Evolutionary conservation across 1,284 basidiomycete genomes (phyloP).

Genomic region (Malassezia cuniculi): DNA sequence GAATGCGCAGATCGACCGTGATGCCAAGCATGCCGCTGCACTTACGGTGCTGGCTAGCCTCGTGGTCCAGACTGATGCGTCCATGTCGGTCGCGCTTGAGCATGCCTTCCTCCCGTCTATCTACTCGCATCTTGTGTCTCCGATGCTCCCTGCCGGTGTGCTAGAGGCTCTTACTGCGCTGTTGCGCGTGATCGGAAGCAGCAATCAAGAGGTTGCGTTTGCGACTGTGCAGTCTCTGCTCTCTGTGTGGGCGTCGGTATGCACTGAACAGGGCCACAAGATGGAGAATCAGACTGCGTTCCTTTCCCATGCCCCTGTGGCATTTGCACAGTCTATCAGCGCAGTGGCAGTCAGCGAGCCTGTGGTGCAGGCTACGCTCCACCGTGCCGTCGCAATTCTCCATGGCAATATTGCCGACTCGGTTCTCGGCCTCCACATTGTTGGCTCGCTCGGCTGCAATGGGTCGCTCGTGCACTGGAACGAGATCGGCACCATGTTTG

Average conservation of each 20-base stretch:
- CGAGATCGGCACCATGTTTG: conserved; percentile 8
- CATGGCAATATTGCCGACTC: conserved; percentile 12
- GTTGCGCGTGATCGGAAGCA: neutral
- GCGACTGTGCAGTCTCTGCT: neutral
- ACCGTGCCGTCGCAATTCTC: conserved; percentile 6
- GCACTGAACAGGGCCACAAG: too few species aligned
- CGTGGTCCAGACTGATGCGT: conserved; percentile 1
- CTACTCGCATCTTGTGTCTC: neutral
- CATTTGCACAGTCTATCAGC: conserved; percentile 29
- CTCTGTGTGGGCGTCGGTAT: conserved; percentile 3
- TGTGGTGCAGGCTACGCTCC: conserved; percentile 15
- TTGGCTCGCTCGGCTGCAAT: conserved; percentile 31
- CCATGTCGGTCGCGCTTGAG: neutral
- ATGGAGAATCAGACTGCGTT: neutral
- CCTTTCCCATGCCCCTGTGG: conserved; percentile 39
- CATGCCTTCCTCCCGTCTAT: neutral
- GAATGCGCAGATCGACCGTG: conserved; percentile 46
- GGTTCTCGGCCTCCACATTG: conserved; percentile 22
- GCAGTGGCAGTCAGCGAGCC: conserved; percentile 19
- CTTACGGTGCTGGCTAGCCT: neutral
- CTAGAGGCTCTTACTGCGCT: conserved; percentile 2
- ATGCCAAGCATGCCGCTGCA: neutral
- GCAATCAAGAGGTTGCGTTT: neutral
- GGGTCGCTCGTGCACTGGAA: conserved; percentile 29
- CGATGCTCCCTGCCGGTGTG: neutral